Evolutionary conservation across 208 protist species (phyloP), one percentile per base, ranked within the genome.

Genomic region (Balamuthia mandrillaris): DNA sequence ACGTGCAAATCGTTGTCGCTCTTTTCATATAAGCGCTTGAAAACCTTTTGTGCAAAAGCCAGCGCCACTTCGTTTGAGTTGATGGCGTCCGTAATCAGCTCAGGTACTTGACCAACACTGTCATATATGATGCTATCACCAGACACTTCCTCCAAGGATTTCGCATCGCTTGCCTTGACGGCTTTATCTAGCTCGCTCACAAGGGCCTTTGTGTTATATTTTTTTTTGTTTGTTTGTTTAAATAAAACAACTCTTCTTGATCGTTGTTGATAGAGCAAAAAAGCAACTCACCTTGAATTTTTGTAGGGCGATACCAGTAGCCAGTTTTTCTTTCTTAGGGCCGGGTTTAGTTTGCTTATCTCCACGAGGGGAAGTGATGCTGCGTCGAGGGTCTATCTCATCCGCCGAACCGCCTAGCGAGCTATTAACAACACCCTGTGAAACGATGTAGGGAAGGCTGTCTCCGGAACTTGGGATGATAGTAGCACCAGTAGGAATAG

Each of bases 11-110:
- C 85, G 41, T 87, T 85, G 27, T 87, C 84, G 52, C 33, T 45
- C 77, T 84, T 84, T 41, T 78, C 86, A 49, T 88, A 89, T 47
- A 91, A 68, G 27, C 75, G 84, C 42, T 87, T 66, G 86, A 91
- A 86, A 41, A 96, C 77, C 21, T 90, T 88, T 61, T 83, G 89
- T 2, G 95, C 88, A 52, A 92, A 93, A 84, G 94, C 91, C 49
- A 95, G 85, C 54, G 94, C 94, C 4, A 79, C 83, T 51, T 87
- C 83, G 45, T 72, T 79, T 29, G 60, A 58, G 68, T 79, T 83
- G 27, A 93, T 92, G 81, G 94, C 92, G 42, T 88, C 74, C 24
- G 89, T 95, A 89, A 97, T 94, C 70, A 96, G 86, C 56, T 86
- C 89, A 37, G 92, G 88, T 39, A 95, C 89, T 31, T 82, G n/a